Base-by-base conservation (phyloP, 768 basidiomycete species). In the Mycena kentingensis region DNA sequence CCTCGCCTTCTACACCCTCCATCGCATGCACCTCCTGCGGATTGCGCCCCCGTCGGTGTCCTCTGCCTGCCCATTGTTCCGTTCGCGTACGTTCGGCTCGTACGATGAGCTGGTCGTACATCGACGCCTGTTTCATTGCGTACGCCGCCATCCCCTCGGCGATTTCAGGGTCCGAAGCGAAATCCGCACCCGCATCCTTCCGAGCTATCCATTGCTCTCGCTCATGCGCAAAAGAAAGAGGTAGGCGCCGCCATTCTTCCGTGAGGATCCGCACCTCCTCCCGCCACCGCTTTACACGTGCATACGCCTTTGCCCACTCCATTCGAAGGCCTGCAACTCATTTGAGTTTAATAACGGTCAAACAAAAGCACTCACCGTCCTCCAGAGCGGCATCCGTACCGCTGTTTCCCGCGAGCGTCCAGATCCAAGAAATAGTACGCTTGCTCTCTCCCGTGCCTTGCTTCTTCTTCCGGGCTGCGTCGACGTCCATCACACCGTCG, bases 281-380 rank as follows among this genome's bases (percentile, higher is more conserved):
- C 3, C 27, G 10, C 60, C 60, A 61, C 5, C 48, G 19, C 13
- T 37, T 29, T 1, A 31, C n/a, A 1, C 34, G 28, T 3, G 36
- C 57, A 4, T 18, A 55, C 1, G 51, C 48, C 24, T 60, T 56
- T 6, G 24, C 46, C 51, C 54, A 62, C 21, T 62, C 60, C 4
- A 62, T 45, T 5, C 29, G 51, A 4, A 60, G 15, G 0, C 50
- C 60, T 62, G 16, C 18, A 21, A 13, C 3, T 19, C 16, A 18
- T 28, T 15, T 2, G 7, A n/a, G 3, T 25, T 7, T 25, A 8
- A 12, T n/a, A 6, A 19, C 27, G 22, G 16, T 11, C 13, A 15
- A 16, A 5, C 12, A 0, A 1, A 41, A 21, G 1, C 32, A 15
- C 44, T 10, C 24, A 56, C 53, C 53, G 8, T 55, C 48, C n/a